Percentiles rank a stretch among this genome's conserved stretches.
phyloP scores from a whole-genome alignment of 2,329 filamentous ascomycete genomes.

The Aureobasidium sp. region DNA sequence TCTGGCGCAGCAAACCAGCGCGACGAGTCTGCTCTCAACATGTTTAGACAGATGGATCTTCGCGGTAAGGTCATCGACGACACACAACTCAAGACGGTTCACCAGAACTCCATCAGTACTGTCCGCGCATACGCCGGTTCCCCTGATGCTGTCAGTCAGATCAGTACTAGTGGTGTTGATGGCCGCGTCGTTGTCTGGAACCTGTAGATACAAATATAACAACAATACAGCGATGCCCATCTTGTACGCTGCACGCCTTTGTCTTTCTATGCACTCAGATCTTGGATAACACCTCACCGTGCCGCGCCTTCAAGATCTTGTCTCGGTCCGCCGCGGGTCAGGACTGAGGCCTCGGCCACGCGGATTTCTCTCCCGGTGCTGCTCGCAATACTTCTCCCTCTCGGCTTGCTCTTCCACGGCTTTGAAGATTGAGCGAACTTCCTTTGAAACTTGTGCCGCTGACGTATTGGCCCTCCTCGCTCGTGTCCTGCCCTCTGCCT shows the following conservation, averaged over 20 bases:
- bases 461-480: no score
- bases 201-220: constrained; percentile 27
- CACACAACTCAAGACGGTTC: constrained; percentile 87
- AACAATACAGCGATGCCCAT: not conserved
- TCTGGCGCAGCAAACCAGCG: constrained; percentile 45
- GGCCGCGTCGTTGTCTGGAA: constrained; percentile 43
- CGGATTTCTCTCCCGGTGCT: not conserved
- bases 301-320: no score
- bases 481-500: no score
- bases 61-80: constrained; percentile 90
- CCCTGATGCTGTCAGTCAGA: constrained; percentile 59
- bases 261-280: no score
- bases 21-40: constrained; percentile 92
- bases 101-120: constrained; percentile 92
- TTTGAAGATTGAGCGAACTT: no score
- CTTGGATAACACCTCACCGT: not conserved
- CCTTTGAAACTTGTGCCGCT: no score
- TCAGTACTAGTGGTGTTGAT: constrained; percentile 58
- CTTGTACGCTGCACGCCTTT: not conserved
- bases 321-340: not conserved
- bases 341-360: not conserved
- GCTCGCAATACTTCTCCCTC: not conserved
- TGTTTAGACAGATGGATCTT: constrained; percentile 98
- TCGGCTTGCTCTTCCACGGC: not conserved
- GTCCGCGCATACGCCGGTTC: constrained; percentile 63